A percentile compares a stretch with the other conserved stretches of the same genome.
phyloP scores from a whole-genome alignment of 345 rosid genomes.

The Lumnitzera littorea region DNA sequence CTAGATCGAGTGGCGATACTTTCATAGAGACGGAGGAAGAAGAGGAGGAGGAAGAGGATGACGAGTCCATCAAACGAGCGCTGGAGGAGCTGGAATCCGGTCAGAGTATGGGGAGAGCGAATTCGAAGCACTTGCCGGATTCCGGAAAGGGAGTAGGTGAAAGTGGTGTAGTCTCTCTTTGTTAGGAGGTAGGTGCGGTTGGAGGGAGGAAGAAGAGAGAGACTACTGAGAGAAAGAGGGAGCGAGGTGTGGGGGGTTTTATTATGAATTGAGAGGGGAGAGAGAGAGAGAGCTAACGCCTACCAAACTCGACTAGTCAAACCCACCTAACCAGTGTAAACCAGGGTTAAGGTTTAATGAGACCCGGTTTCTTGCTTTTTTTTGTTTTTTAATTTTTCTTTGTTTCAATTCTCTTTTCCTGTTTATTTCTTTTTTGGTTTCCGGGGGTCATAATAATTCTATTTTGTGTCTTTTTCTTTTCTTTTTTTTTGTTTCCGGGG shows the following conservation, averaged over 20 bases:
- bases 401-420: too few relatives aligned
- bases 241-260: background rate
- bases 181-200: slow-evolving; percentile 11
- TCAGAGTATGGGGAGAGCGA: background rate
- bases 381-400: too few relatives aligned
- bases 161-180: background rate
- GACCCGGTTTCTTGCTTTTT: too few relatives aligned
- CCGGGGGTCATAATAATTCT: too few relatives aligned
- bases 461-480: background rate
- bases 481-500: background rate
- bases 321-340: slow-evolving; percentile 38
- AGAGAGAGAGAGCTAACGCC: slow-evolving; percentile 35
- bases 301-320: slow-evolving; percentile 65
- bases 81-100: slow-evolving; percentile 1
- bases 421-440: too few relatives aligned
- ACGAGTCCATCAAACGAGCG: slow-evolving; percentile 24
- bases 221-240: background rate
- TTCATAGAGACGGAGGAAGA: background rate
- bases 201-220: slow-evolving; percentile 40
- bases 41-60: background rate
- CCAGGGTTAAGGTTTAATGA: slow-evolving; percentile 20
- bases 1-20: slow-evolving; percentile 55
- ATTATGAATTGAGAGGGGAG: slow-evolving; percentile 5
- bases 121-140: too few relatives aligned
- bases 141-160: background rate